Conservation (phyloP, 192 early-diverging fungal species). For the Coemansia sp. region DNA sequence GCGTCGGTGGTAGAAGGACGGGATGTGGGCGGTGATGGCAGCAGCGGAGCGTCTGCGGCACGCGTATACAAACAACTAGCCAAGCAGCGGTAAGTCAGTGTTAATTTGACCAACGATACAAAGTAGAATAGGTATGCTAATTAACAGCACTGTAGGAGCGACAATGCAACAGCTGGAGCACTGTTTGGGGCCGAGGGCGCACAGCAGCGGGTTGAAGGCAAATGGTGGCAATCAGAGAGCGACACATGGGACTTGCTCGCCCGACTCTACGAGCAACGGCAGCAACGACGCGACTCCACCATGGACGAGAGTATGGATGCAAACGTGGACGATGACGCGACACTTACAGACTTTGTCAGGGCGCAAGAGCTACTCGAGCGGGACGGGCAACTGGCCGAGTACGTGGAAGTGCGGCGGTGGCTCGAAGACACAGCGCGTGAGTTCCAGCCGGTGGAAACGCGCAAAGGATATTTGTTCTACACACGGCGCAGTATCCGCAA, state of each 20-base stretch:
- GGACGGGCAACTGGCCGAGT: constrained; percentile 35
- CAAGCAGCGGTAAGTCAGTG: constrained; percentile 28
- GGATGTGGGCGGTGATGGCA: not conserved
- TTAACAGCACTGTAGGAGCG: too few relatives aligned
- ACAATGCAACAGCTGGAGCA: not conserved
- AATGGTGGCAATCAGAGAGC: constrained; percentile 43
- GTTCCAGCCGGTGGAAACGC: constrained; percentile 52
- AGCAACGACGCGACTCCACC: constrained; percentile 9
- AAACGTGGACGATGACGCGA: not conserved
- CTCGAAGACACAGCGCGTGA: constrained; percentile 48
- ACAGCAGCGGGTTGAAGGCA: constrained; percentile 6
- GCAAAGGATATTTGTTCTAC: constrained; percentile 56
- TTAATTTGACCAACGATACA: not conserved
- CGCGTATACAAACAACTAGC: constrained; percentile 23
- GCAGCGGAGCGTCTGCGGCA: constrained; percentile 13
- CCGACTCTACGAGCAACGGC: constrained; percentile 35
- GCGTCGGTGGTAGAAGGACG: constrained; percentile 27
- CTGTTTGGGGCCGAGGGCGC: constrained; percentile 5
- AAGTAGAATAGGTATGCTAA: too few relatives aligned
- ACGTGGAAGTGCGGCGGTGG: constrained; percentile 49
- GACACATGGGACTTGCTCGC: constrained; percentile 53
- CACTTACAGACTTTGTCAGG: constrained; percentile 25
- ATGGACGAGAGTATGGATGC: not conserved
- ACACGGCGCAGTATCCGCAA: constrained; percentile 43
- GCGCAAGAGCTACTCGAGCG: constrained; percentile 43